These are phyloP conservation scores for Sphaerulina populicola DNA, from an alignment of 2,329 filamentous ascomycete species.

Conservation along the genomic window DNA sequence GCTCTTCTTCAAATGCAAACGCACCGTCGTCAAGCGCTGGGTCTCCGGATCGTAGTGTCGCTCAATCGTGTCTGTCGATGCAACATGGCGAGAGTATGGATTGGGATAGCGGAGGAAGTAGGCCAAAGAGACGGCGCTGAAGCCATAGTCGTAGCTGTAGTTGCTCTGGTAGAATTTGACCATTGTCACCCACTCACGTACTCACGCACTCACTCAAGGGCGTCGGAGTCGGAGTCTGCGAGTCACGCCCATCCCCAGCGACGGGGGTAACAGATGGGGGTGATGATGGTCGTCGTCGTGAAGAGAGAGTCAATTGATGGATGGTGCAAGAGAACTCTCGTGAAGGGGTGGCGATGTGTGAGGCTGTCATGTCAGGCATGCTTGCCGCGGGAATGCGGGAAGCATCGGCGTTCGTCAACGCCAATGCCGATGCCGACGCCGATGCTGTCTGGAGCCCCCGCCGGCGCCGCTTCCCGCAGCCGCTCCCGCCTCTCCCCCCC, in stretches of 20 bases:
- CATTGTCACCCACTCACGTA: slow-evolving; percentile 29
- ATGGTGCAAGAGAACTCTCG: too few relatives aligned
- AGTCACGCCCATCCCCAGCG: background rate
- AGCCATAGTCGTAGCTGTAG: slow-evolving; percentile 70
- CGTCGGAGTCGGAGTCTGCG: background rate
- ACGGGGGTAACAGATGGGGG: too few relatives aligned
- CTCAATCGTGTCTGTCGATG: slow-evolving; percentile 74
- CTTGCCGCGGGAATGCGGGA: too few relatives aligned
- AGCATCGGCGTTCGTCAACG: too few relatives aligned
- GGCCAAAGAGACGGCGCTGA: slow-evolving; percentile 76
- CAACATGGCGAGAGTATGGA: slow-evolving; percentile 71
- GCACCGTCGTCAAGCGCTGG: slow-evolving; percentile 66
- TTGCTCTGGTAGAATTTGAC: slow-evolving; percentile 49
- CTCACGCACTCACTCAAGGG: background rate
- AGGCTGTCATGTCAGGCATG: too few relatives aligned
- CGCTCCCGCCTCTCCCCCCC: too few relatives aligned
- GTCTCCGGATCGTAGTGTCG: slow-evolving; percentile 64
- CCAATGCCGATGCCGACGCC: too few relatives aligned
- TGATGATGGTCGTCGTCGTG: too few relatives aligned
- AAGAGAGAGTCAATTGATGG: too few relatives aligned
- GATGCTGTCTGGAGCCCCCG: too few relatives aligned
- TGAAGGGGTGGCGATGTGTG: too few relatives aligned
- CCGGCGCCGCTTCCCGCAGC: background rate
- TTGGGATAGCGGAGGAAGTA: slow-evolving; percentile 88
- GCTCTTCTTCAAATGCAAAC: slow-evolving; percentile 73